Base-by-base conservation (phyloP, 352 stramenopile species). In the Globisporangium irregulare region DNA sequence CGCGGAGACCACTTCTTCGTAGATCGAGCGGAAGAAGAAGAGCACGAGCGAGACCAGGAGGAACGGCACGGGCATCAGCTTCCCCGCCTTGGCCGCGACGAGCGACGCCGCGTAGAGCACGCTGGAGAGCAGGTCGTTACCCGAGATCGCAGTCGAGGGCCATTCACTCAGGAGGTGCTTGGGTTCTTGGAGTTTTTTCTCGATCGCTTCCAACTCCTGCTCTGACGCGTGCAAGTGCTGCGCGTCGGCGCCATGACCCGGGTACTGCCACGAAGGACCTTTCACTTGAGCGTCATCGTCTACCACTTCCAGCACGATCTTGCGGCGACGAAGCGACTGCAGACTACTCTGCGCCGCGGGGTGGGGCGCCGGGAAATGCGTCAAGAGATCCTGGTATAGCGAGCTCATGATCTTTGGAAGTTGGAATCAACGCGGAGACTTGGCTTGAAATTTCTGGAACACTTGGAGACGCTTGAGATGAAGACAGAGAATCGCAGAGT, bases 101-200 rank as follows among this genome's bases (percentile, higher is more conserved):
- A 77, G 72, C 9, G 72, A 77, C 9, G 80, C 66, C 25, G 80
- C 73, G 68, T 95, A 95, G 15, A 95, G 75, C 36, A 86, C 90
- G 60, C 84, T 95, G 51, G 77, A 89, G 20, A 96, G 71, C 71
- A 97, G 93, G 63, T 97, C 90, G 66, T 97, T 97, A n/a, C 91
- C 91, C 18, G 73, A 92, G 70, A 97, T 97, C 9, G 87, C 74
- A 0, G 91, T 97, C 15, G 91, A 86, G 1, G 81, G 69, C 66
- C 87, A 87, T 69, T 96, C 73, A 1, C 76, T 73, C 25, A 96
- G 76, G 55, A 75, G 64, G 27, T 77, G 72, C 32, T 54, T 68
- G 4, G 73, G 73, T 20, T 71, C 59, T 0, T 81, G 53, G 1
- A 84, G 63, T 38, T 83, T 65, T 20, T 75, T 38, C 24, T 78